Evolutionary conservation across 2,329 filamentous ascomycete genomes (phyloP).

Genomic region (Aspergillus neotritici): DNA sequence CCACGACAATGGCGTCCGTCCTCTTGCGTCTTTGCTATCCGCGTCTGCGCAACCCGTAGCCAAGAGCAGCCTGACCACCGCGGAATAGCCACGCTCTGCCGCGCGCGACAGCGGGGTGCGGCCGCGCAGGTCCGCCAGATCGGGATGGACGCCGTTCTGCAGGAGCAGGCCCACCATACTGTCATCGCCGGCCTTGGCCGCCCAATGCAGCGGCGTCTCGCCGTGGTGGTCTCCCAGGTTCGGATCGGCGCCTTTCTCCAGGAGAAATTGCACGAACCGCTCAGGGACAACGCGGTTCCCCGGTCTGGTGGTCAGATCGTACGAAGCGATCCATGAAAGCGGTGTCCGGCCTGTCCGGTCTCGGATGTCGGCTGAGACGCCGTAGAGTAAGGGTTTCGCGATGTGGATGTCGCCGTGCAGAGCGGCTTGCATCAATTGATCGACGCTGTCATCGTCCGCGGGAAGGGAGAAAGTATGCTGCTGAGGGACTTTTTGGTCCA

Average conservation of each 20-base stretch:
- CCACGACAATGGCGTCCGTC: constrained; percentile 10
- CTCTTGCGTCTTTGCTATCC: constrained; percentile 6
- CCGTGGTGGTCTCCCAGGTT: constrained; percentile 9
- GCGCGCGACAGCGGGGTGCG: constrained; percentile 9
- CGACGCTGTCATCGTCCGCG: constrained; percentile 1
- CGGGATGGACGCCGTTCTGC: constrained; percentile 4
- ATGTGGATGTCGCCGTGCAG: constrained; percentile 1
- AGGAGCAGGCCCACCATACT: constrained; percentile 7
- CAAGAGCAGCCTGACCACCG: constrained; percentile 4
- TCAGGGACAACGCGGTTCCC: background rate
- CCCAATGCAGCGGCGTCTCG: constrained; percentile 12
- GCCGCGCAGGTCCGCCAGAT: constrained; percentile 2
- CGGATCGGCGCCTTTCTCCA: constrained; percentile 9
- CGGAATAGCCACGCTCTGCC: constrained; percentile 3
- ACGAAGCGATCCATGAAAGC: constrained; percentile 10
- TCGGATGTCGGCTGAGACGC: constrained; percentile 5
- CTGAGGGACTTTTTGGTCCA: background rate
- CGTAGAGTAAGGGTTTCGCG: constrained; percentile 5
- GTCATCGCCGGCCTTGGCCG: constrained; percentile 6
- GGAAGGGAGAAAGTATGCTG: background rate
- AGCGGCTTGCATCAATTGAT: constrained; percentile 6
- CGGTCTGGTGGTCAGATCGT: background rate
- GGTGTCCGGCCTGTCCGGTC: constrained; percentile 9
- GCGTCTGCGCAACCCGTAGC: constrained; percentile 2
- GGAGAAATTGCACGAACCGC: constrained; percentile 6